Evolutionary conservation across 192 early-diverging fungal species (phyloP), one percentile per base, ranked within the genome.

Genomic region (Podila clonocystis): DNA sequence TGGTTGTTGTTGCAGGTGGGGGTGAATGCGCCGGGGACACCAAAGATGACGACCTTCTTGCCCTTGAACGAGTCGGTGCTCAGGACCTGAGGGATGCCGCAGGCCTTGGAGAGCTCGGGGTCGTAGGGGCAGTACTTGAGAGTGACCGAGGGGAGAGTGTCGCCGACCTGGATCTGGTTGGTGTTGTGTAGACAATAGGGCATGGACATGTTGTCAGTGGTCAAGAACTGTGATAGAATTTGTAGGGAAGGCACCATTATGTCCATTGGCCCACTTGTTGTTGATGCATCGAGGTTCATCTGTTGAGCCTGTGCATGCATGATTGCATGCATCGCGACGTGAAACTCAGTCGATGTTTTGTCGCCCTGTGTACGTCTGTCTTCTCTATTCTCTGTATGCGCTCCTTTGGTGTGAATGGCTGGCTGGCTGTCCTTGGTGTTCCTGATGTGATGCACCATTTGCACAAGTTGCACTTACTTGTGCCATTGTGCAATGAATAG

Each of bases 21-120:
- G n/a, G 90, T 91, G 72, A 92, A 92, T 13, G 88, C 87, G 36
- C 89, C 90, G 50, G 91, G 91, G 7, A 92, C 89, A 60, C 87
- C 84, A 83, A 93, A 91, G 76, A 93, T 82, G 63, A 93, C 85
- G 33, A 86, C 89, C 70, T 87, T 89, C 79, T 89, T 91, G 64
- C 85, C 85, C 80, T 88, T 88, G 65, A 91, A 83, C 4, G 87
- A 75, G 36, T 85, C 85, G 9, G 83, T 74, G 59, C 82, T 77
- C 68, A 80, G 55, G 62, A 41, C 64, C 49, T 80, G 77, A 28
- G 77, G 77, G 66, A 80, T 59, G 13, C 77, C 77, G 62, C 77
- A 80, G 15, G 77, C 77, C 50, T 80, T 24, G 52, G 62, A 52
- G 24, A 80, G 33, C 20, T 60, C 50, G n/a, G 77, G 67, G 49